These are phyloP conservation scores for Penicillium olsonii DNA, from an alignment of 2,329 filamentous ascomycete genomes.

Conservation along the genomic window DNA sequence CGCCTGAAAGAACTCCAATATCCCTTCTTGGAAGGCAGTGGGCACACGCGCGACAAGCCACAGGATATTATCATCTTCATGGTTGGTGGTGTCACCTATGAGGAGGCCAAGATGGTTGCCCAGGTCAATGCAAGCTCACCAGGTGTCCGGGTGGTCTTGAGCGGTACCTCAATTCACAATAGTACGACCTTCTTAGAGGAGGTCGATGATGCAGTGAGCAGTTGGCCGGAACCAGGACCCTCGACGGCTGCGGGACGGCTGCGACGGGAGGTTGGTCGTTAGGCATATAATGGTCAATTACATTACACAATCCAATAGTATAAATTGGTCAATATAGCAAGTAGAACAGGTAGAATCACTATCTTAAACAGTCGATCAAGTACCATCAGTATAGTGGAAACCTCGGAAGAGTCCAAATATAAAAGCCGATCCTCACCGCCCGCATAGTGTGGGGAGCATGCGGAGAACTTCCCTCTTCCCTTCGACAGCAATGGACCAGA, in stretches of 20 bases:
- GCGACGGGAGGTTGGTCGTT: constrained; percentile 61
- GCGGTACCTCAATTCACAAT: constrained; percentile 86
- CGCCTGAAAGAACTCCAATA: constrained; percentile 83
- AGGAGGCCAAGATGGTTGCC: constrained; percentile 96
- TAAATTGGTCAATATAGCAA: too few relatives aligned
- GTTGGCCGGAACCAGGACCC: constrained; percentile 73
- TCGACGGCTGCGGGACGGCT: constrained; percentile 64
- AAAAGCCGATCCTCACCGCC: not conserved
- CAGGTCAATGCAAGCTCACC: constrained; percentile 89
- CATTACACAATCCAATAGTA: not conserved
- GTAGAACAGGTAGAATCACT: too few relatives aligned
- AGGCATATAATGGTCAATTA: constrained; percentile 16
- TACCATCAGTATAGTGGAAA: too few relatives aligned
- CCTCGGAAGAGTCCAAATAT: too few relatives aligned
- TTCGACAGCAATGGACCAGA: constrained; percentile 11
- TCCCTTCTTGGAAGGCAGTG: constrained; percentile 87
- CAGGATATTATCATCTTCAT: constrained; percentile 97
- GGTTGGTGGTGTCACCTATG: constrained; percentile 89
- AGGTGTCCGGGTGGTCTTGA: constrained; percentile 84
- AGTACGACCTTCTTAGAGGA: constrained; percentile 86
- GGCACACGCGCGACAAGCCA: constrained; percentile 87
- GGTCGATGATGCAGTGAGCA: constrained; percentile 81
- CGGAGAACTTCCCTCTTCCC: constrained; percentile 20
- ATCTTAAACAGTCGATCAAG: too few relatives aligned
- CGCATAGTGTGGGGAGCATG: constrained; percentile 19